These are phyloP conservation scores for Lachancea fermentati DNA, from an alignment of 805 yeast genomes.

Conservation along the genomic window DNA sequence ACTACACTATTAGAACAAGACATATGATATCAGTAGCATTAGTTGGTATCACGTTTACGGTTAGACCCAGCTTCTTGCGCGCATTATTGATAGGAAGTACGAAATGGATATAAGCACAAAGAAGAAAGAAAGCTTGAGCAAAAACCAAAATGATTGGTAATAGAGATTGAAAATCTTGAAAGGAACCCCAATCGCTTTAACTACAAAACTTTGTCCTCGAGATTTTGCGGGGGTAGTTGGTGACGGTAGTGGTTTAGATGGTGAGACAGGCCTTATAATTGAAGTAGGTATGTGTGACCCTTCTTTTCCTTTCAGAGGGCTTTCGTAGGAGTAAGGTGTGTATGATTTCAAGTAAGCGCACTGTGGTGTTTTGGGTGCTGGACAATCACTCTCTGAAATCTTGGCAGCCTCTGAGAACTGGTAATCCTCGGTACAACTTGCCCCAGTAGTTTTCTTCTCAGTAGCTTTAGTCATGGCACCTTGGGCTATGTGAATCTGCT, in stretches of 20 bases:
- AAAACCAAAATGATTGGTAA: not conserved
- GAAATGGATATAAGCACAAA: conserved; percentile 1
- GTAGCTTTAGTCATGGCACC: not conserved
- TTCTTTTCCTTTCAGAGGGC: conserved; percentile 6
- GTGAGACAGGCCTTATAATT: conserved; percentile 5
- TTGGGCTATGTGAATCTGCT: not conserved
- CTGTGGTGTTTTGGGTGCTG: not conserved
- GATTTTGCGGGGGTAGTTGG: not conserved
- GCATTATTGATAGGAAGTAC: not conserved
- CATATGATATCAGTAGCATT: no score
- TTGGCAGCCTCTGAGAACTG: not conserved
- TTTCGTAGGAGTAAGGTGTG: conserved; percentile 6
- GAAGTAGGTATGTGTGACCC: not conserved
- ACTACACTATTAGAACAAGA: conserved; percentile 33
- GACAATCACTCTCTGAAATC: not conserved
- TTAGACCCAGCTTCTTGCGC: not conserved
- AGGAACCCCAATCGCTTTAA: not conserved
- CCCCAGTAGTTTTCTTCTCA: not conserved
- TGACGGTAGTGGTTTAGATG: not conserved
- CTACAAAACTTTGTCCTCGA: not conserved
- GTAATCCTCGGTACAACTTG: conserved; percentile 2
- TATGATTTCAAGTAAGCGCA: conserved; percentile 1
- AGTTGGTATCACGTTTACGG: not conserved
- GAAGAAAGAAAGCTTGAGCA: conserved; percentile 1
- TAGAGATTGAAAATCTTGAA: not conserved